Evolutionary conservation across 768 basidiomycete species (phyloP).

Genomic region (Lactifluus hygrophoroides): DNA sequence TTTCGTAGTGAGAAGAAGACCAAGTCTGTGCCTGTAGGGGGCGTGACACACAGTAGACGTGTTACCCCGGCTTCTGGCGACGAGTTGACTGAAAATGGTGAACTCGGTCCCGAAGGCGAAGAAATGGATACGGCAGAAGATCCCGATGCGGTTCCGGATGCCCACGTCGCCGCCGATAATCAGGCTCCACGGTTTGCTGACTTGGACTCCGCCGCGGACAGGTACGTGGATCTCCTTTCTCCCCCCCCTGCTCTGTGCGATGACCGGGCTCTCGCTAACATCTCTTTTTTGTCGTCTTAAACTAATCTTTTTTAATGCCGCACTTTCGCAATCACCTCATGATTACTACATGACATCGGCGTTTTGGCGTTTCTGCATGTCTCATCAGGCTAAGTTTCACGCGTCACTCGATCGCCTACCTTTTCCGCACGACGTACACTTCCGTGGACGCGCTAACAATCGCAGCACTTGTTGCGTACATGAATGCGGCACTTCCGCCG

Average conservation of each 20-base stretch:
- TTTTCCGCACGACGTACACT: conserved; percentile 63
- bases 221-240: conserved; percentile 39
- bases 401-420: conserved; percentile 48
- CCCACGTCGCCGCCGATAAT: conserved; percentile 10
- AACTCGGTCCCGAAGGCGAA: conserved; percentile 23
- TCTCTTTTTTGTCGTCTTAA: neutral
- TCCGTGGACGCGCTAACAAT: conserved; percentile 59
- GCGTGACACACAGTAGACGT: conserved; percentile 7
- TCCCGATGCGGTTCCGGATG: conserved; percentile 10
- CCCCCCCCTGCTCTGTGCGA: conserved; percentile 8
- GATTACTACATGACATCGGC: neutral
- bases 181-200: conserved; percentile 37
- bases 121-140: conserved; percentile 14
- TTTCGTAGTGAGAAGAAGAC: conserved; percentile 23
- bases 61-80: conserved; percentile 7
- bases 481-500: conserved; percentile 67
- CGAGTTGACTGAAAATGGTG: conserved; percentile 20
- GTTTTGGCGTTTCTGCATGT: neutral
- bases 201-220: conserved; percentile 48
- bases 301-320: neutral
- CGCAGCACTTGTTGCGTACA: conserved; percentile 57
- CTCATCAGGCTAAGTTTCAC: conserved; percentile 51
- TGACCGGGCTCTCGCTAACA: conserved; percentile 10
- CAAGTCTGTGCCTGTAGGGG: conserved; percentile 8
- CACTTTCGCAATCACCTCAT: neutral